Evolutionary conservation across 176 grass and related monocot genomes (phyloP).

Genomic region (Phragmites australis): DNA sequence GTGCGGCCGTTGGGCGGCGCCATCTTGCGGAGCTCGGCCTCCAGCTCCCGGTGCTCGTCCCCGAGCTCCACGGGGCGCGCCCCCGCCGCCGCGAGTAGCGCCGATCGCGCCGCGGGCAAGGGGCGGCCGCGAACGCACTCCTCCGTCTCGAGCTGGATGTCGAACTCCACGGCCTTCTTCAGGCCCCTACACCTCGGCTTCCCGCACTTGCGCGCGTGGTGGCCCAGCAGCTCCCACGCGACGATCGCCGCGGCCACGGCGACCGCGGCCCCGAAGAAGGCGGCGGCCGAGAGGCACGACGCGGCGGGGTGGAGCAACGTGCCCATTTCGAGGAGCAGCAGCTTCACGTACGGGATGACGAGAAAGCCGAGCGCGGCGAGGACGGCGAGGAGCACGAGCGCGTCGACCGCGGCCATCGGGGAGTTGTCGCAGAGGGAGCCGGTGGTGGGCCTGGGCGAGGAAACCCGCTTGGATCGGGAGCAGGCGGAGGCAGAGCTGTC

Average conservation of each 20-base stretch:
- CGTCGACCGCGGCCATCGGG: constrained; percentile 64
- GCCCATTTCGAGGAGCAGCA: constrained; percentile 34
- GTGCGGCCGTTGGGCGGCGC: constrained; percentile 94
- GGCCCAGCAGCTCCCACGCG: constrained; percentile 65
- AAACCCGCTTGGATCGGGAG: constrained; percentile 46
- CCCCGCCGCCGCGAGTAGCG: constrained; percentile 64
- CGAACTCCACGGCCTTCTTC: constrained; percentile 90
- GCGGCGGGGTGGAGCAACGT: constrained; percentile 54
- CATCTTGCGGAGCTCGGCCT: constrained; percentile 96
- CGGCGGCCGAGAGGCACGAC: constrained; percentile 53
- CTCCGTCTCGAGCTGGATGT: constrained; percentile 96
- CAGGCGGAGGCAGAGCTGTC: constrained; percentile 27
- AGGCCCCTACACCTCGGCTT: constrained; percentile 85
- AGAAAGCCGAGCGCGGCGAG: constrained; percentile 72
- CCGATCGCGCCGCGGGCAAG: constrained; percentile 41
- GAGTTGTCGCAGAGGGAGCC: constrained; percentile 69
- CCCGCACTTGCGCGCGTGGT: constrained; percentile 91
- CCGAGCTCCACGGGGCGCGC: constrained; percentile 62
- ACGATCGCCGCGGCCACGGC: constrained; percentile 41
- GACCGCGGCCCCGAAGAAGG: constrained; percentile 50
- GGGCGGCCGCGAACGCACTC: constrained; percentile 79
- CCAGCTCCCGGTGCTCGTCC: constrained; percentile 74
- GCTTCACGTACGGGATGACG: constrained; percentile 53
- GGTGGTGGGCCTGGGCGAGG: background rate
- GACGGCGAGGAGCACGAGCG: constrained; percentile 66